Conservation (phyloP, 441 rosid genomes). For the Pelargonium australe region DNA sequence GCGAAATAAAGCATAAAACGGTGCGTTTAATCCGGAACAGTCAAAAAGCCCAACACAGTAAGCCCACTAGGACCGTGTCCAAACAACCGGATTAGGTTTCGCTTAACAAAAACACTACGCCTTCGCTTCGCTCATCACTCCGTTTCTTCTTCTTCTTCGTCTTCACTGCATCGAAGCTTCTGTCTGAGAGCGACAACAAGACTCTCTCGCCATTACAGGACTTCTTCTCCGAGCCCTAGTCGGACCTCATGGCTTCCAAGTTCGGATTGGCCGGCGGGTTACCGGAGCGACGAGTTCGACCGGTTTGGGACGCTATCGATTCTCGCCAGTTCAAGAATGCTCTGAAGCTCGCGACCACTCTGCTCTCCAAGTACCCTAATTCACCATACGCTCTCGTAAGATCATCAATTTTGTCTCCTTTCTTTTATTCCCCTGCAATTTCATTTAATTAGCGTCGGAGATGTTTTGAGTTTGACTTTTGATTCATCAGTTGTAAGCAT, state of each 20-base stretch:
- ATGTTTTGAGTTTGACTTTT: not conserved
- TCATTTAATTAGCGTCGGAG: no score
- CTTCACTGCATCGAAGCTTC: not conserved
- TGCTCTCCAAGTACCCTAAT: conserved; percentile 78
- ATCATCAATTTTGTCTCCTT: not conserved
- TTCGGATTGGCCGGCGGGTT: conserved; percentile 90
- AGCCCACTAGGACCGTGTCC: conserved; percentile 21
- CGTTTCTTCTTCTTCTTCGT: not conserved
- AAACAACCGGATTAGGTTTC: conserved; percentile 39
- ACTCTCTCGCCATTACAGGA: not conserved
- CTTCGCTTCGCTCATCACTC: not conserved
- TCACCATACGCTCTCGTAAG: conserved; percentile 91
- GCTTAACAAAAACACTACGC: not conserved
- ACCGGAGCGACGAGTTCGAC: conserved; percentile 97
- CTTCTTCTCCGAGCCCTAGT: conserved; percentile 12
- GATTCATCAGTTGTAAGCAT: not conserved
- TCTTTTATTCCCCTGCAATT: no score
- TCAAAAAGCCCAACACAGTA: not conserved
- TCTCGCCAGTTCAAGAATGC: conserved; percentile 96
- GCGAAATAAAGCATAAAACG: not conserved
- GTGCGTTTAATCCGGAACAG: not conserved
- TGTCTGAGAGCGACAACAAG: not conserved
- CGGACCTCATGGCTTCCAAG: conserved; percentile 69
- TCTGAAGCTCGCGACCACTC: conserved; percentile 68
- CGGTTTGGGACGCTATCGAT: conserved; percentile 96